Conservation (phyloP, 768 basidiomycete species). For the Plicaturopsis crispa region DNA sequence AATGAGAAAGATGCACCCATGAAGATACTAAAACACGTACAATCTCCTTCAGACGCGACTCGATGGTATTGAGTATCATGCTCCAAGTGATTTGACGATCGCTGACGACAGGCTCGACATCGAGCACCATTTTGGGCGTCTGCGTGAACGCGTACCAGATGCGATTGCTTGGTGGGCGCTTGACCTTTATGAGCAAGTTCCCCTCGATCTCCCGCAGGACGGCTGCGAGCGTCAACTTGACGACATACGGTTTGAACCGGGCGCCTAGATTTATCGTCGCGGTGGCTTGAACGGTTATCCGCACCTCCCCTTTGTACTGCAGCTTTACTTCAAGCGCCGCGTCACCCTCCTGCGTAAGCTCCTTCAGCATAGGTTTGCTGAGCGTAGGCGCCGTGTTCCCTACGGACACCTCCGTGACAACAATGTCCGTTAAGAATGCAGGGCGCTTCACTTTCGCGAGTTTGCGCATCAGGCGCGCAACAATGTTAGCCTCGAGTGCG, state of each 20-base stretch:
- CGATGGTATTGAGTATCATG: conserved; percentile 86
- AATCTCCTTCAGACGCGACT: conserved; percentile 80
- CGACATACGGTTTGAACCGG: conserved; percentile 82
- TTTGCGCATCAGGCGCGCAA: conserved; percentile 88
- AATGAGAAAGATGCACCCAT: conserved; percentile 3
- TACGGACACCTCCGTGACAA: conserved; percentile 84
- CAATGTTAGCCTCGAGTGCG: conserved; percentile 76
- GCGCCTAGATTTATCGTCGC: conserved; percentile 81
- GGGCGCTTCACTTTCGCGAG: conserved; percentile 88
- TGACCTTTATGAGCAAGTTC: conserved; percentile 82
- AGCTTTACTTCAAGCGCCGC: conserved; percentile 84
- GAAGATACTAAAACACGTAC: conserved; percentile 36
- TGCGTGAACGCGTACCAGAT: conserved; percentile 93
- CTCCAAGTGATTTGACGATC: conserved; percentile 92
- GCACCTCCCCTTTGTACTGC: conserved; percentile 78
- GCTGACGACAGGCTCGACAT: conserved; percentile 91
- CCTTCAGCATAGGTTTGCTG: conserved; percentile 97
- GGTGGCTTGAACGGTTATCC: conserved; percentile 85
- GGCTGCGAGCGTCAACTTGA: conserved; percentile 84
- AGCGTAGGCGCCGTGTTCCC: conserved; percentile 80
- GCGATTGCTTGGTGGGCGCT: conserved; percentile 91
- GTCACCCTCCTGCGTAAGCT: conserved; percentile 90
- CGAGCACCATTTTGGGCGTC: conserved; percentile 79
- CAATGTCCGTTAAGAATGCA: conserved; percentile 74
- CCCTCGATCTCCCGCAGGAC: conserved; percentile 89